Evolutionary conservation across 2,329 filamentous ascomycete genomes (phyloP).

Genomic region (Phoma sp.): DNA sequence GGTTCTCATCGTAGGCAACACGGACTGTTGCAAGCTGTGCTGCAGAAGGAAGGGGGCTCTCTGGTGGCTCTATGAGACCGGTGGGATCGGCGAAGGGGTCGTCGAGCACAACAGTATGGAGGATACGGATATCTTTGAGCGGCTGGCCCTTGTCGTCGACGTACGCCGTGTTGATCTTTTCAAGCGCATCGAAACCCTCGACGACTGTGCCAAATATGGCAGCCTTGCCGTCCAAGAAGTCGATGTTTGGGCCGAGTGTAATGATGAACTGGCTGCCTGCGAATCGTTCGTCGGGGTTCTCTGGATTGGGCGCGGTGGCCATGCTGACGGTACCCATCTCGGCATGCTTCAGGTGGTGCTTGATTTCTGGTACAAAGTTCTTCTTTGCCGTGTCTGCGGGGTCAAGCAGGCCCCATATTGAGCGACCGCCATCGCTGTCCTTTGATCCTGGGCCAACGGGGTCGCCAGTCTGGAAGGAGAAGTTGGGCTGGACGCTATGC

Average conservation of each 20-base stretch:
- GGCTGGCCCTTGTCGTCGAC: constrained; percentile 85
- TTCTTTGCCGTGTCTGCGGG: constrained; percentile 66
- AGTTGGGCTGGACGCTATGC: constrained; percentile 90
- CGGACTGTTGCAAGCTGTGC: constrained; percentile 89
- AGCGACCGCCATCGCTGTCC: constrained; percentile 89
- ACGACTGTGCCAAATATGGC: constrained; percentile 95
- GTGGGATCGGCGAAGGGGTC: constrained; percentile 87
- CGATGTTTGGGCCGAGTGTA: constrained; percentile 85
- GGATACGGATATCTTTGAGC: constrained; percentile 91
- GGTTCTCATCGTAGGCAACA: constrained; percentile 85
- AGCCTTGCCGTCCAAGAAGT: constrained; percentile 91
- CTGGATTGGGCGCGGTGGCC: constrained; percentile 82
- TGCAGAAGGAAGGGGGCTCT: constrained; percentile 80
- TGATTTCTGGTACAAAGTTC: constrained; percentile 83
- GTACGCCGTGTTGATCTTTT: constrained; percentile 91
- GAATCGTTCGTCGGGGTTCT: constrained; percentile 80
- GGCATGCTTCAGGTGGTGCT: constrained; percentile 84
- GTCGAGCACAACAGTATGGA: constrained; percentile 89
- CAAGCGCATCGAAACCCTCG: constrained; percentile 91
- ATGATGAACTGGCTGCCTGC: constrained; percentile 94
- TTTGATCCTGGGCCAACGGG: constrained; percentile 84
- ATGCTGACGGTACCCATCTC: constrained; percentile 95
- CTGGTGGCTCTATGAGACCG: constrained; percentile 76
- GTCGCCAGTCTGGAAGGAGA: constrained; percentile 95
- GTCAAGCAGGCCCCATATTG: constrained; percentile 86